Conservation (phyloP, 1,284 basidiomycete genomes). For the Cutaneotrichosporon sp. region DNA sequence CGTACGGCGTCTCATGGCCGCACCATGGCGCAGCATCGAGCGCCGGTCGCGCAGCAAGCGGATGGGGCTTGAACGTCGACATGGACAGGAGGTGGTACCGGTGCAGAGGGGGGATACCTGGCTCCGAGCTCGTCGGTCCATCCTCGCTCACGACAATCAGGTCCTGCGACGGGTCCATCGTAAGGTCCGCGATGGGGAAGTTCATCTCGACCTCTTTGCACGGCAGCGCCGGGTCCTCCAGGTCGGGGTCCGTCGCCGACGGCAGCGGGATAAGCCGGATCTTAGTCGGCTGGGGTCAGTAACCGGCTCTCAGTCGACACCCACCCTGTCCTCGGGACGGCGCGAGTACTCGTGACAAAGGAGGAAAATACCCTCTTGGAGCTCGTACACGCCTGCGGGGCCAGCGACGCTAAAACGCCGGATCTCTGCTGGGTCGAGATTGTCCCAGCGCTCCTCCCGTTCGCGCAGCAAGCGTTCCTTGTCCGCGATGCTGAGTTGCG, state of each 20-base stretch:
- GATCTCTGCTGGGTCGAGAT: constrained; percentile 18
- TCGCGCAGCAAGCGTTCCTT: constrained; percentile 23
- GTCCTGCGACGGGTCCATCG: constrained; percentile 48
- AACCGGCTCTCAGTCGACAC: background rate
- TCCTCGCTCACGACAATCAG: constrained; percentile 43
- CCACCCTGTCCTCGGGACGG: background rate
- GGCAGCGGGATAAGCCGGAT: constrained; percentile 43
- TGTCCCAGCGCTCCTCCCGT: constrained; percentile 35
- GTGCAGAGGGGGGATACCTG: constrained; percentile 23
- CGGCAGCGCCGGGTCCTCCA: constrained; percentile 25
- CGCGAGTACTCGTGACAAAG: constrained; percentile 29
- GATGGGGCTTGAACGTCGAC: constrained; percentile 41
- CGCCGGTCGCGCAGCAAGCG: constrained; percentile 28
- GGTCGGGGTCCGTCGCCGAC: constrained; percentile 32
- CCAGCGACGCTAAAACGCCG: constrained; percentile 29
- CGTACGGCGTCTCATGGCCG: constrained; percentile 16
- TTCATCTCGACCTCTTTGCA: constrained; percentile 22
- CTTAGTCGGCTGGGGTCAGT: constrained; percentile 23
- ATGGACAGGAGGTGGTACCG: constrained; percentile 43
- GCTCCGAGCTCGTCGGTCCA: background rate
- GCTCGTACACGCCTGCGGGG: constrained; percentile 43
- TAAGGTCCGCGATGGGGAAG: constrained; percentile 45
- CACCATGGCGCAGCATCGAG: constrained; percentile 37
- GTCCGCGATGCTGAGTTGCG: constrained; percentile 21
- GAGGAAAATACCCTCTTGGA: constrained; percentile 47